A percentile compares a stretch with the other conserved stretches of the same genome.
These are phyloP conservation scores for Protomyces lactucae-debilis DNA, from an alignment of 1,139 yeast species.

Conservation along the genomic window DNA sequence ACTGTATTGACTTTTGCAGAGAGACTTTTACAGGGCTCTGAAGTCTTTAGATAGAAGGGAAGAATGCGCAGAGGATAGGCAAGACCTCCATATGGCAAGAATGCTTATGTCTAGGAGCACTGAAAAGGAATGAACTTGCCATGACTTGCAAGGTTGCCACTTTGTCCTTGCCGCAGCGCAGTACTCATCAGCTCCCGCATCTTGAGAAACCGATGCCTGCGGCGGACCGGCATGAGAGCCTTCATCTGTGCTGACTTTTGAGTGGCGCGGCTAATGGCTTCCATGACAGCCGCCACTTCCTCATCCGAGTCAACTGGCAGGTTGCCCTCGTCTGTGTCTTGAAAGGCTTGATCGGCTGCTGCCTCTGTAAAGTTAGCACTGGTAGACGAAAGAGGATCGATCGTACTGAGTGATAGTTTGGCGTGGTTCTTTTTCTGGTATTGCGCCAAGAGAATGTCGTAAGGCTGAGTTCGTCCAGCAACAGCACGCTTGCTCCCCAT, in stretches of 20 bases:
- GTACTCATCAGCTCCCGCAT: conserved; percentile 51
- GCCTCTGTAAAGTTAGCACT: conserved; percentile 31
- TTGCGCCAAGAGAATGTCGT: conserved; percentile 78
- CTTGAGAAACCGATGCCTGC: conserved; percentile 66
- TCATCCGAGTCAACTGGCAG: conserved; percentile 62
- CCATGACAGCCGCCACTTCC: conserved; percentile 86
- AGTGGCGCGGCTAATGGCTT: conserved; percentile 64
- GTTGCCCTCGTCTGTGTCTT: conserved; percentile 30
- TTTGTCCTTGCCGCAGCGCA: background rate
- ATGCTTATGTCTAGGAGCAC: background rate
- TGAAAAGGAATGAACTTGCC: conserved; percentile 1
- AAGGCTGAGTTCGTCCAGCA: conserved; percentile 85
- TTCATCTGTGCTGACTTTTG: conserved; percentile 37
- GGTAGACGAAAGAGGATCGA: conserved; percentile 35
- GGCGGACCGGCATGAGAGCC: conserved; percentile 63
- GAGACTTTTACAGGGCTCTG: too few species aligned
- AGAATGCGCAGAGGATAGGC: too few species aligned
- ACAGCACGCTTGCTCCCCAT: conserved; percentile 98
- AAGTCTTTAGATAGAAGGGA: too few species aligned
- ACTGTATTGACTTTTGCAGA: too few species aligned
- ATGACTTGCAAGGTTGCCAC: background rate
- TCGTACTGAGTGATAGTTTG: conserved; percentile 45
- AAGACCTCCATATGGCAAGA: too few species aligned
- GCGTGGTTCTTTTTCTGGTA: conserved; percentile 92
- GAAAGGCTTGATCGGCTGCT: conserved; percentile 32